Conservation (phyloP, 2,329 filamentous ascomycete species). For the Dothistroma pini region DNA sequence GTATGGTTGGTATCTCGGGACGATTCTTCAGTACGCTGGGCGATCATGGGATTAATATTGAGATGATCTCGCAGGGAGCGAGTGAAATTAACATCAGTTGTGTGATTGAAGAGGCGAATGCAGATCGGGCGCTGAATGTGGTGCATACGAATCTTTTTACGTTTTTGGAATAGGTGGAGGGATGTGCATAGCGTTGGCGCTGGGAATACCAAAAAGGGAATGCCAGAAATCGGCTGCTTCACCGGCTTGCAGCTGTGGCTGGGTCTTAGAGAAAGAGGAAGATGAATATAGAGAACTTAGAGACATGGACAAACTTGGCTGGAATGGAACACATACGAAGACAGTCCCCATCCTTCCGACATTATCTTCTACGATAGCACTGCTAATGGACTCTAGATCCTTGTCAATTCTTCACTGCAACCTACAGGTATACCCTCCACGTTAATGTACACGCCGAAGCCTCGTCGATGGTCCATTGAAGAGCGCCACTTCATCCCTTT, state of each 20-base stretch:
- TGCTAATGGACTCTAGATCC: too few species aligned
- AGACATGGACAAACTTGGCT: neutral
- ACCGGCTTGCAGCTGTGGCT: neutral
- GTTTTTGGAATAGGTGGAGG: slow-evolving; percentile 65
- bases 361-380: too few species aligned
- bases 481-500: too few species aligned
- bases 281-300: neutral
- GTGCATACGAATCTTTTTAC: slow-evolving; percentile 96
- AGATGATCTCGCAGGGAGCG: slow-evolving; percentile 99
- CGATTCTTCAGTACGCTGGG: slow-evolving; percentile 93
- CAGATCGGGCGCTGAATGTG: slow-evolving; percentile 90
- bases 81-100: slow-evolving; percentile 99
- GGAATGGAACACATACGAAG: too few species aligned
- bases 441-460: too few species aligned
- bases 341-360: too few species aligned
- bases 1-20: slow-evolving; percentile 88
- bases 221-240: too few species aligned
- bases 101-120: slow-evolving; percentile 88
- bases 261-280: neutral
- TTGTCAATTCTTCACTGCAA: too few species aligned
- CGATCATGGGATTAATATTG: slow-evolving; percentile 91
- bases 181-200: slow-evolving; percentile 5
- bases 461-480: too few species aligned
- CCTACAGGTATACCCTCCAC: too few species aligned
- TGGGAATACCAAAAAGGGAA: neutral